Evolutionary conservation across 2,329 filamentous ascomycete species (phyloP).

Genomic region (Xylaria sp.): DNA sequence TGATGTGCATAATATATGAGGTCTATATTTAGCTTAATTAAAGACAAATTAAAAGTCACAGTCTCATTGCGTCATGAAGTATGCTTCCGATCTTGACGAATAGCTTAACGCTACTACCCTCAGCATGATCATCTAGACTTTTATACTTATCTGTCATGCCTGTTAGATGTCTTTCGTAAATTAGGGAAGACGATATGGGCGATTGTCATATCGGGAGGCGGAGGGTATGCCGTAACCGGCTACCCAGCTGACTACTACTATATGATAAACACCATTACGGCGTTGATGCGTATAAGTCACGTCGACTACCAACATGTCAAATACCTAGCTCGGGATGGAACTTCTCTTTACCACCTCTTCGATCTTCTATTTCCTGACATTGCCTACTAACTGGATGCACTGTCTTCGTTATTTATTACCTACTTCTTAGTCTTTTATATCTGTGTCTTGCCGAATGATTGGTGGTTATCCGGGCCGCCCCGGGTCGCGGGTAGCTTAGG

Average conservation of each 20-base stretch:
- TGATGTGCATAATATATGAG: background rate
- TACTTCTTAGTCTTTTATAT: too few species aligned
- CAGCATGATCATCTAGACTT: background rate
- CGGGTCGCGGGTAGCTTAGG: too few species aligned
- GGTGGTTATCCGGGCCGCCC: too few species aligned
- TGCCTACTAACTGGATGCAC: too few species aligned
- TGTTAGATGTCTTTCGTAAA: background rate
- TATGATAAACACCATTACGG: background rate
- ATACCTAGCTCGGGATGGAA: too few species aligned
- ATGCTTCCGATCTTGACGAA: conserved; percentile 3
- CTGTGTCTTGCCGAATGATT: too few species aligned
- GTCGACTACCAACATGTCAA: background rate
- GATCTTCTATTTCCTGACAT: too few species aligned
- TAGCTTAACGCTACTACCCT: background rate
- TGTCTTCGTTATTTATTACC: too few species aligned
- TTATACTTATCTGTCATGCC: background rate
- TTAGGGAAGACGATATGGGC: background rate
- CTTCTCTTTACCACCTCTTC: too few species aligned
- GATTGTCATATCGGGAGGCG: background rate
- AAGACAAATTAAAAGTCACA: background rate
- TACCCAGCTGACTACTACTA: background rate
- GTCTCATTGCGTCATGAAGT: background rate
- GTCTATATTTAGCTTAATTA: conserved; percentile 24
- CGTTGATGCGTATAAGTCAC: background rate
- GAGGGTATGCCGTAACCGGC: background rate